phyloP scores from a whole-genome alignment of 352 stramenopile genomes.

The Phytophthora crassamura region DNA sequence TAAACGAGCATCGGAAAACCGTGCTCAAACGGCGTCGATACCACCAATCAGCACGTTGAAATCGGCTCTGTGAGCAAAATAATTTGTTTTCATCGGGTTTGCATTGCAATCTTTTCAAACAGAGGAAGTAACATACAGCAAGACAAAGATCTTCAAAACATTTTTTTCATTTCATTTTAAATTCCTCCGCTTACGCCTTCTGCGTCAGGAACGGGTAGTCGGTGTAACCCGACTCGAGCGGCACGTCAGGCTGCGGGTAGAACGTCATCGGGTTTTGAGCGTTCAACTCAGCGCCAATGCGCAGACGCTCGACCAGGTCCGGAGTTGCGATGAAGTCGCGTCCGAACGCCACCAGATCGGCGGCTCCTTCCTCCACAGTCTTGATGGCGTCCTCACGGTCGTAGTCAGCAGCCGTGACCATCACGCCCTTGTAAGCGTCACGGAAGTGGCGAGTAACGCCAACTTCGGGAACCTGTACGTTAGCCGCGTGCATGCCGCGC shows the following conservation, averaged over 20 bases:
- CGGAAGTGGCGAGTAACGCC: constrained; percentile 51
- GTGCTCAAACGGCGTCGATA: no score
- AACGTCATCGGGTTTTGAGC: constrained; percentile 32
- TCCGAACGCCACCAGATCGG: constrained; percentile 54
- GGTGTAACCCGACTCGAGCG: constrained; percentile 39
- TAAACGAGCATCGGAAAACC: no score
- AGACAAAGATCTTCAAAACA: no score
- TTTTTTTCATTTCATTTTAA: neutral
- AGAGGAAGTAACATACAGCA: no score
- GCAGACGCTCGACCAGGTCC: constrained; percentile 48
- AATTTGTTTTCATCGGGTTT: no score
- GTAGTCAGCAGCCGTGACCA: constrained; percentile 49
- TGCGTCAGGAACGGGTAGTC: constrained; percentile 37
- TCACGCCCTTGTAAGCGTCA: constrained; percentile 47
- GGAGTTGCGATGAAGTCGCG: constrained; percentile 61
- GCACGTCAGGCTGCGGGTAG: constrained; percentile 30
- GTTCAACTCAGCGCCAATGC: constrained; percentile 37
- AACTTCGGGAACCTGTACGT: constrained; percentile 28
- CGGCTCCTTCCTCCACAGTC: constrained; percentile 38
- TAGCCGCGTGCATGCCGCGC: constrained; percentile 30
- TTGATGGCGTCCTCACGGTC: constrained; percentile 33
- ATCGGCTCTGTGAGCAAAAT: no score
- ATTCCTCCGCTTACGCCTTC: constrained; percentile 1
- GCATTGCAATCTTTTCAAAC: no score
- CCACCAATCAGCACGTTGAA: no score